Conservation (phyloP, 2,329 filamentous ascomycete species). For the Cercospora sp. region DNA sequence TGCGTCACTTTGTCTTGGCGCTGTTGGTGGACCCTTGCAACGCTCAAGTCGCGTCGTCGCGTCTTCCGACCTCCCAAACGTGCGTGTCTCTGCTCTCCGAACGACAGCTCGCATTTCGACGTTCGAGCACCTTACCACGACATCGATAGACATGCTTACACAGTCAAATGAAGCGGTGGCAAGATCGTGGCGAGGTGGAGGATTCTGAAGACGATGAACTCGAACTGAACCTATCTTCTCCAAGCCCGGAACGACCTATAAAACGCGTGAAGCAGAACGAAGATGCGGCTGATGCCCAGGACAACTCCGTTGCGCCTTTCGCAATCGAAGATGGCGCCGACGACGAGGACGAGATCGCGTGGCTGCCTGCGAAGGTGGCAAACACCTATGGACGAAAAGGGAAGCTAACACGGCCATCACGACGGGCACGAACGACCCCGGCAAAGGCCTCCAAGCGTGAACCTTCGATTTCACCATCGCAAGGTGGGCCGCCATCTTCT, state of each 20-base stretch:
- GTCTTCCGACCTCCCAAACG: background rate
- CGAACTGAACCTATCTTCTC: conserved; percentile 29
- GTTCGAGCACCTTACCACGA: background rate
- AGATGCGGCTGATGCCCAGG: background rate
- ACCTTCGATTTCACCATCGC: background rate
- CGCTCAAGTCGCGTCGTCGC: conserved; percentile 5
- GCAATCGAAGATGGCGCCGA: background rate
- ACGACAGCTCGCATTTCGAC: background rate
- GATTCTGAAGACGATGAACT: conserved; percentile 55
- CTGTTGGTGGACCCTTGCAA: conserved; percentile 2
- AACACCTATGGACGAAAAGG: conserved; percentile 28
- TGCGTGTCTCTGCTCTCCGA: background rate
- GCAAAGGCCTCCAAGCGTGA: background rate
- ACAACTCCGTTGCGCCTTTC: background rate
- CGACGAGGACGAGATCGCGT: conserved; percentile 21
- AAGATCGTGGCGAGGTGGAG: conserved; percentile 51
- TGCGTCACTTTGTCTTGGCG: conserved; percentile 3
- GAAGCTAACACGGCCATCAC: conserved; percentile 11
- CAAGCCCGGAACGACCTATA: conserved; percentile 25
- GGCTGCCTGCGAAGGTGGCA: conserved; percentile 28
- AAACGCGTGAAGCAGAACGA: conserved; percentile 26
- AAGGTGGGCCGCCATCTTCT: background rate
- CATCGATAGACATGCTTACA: conserved; percentile 22
- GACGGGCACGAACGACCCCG: background rate
- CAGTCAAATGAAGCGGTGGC: conserved; percentile 51